Conservation (phyloP, 2,329 filamentous ascomycete genomes). For the Alternaria burnsii region DNA sequence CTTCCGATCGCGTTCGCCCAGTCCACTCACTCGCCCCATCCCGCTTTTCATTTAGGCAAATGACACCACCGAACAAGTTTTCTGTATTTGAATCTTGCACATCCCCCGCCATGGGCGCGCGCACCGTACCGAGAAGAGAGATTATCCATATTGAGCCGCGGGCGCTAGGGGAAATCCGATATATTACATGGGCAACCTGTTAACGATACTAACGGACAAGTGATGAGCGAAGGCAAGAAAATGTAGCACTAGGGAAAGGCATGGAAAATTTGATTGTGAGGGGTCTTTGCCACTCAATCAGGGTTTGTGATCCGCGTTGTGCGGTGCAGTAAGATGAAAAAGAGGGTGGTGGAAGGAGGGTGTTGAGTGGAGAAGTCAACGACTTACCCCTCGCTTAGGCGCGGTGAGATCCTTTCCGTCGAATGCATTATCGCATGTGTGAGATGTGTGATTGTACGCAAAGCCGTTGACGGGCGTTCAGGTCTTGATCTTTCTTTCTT, state of each 20-base stretch:
- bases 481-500: neutral
- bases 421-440: conserved; percentile 6
- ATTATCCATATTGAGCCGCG: conserved; percentile 6
- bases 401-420: neutral
- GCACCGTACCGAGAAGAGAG: conserved; percentile 4
- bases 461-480: neutral
- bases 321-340: neutral
- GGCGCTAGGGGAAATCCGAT: conserved; percentile 3
- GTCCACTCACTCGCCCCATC: neutral
- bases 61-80: conserved; percentile 15
- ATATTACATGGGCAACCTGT: neutral
- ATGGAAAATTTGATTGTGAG: neutral
- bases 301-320: neutral
- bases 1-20: neutral
- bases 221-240: neutral
- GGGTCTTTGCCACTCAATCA: neutral
- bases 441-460: neutral
- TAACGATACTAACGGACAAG: neutral
- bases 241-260: neutral
- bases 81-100: neutral
- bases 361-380: neutral
- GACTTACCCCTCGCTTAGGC: neutral
- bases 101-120: neutral
- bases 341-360: neutral
- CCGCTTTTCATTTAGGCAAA: conserved; percentile 31